phyloP scores from a whole-genome alignment of 768 basidiomycete genomes.

The Suillus subluteus region DNA sequence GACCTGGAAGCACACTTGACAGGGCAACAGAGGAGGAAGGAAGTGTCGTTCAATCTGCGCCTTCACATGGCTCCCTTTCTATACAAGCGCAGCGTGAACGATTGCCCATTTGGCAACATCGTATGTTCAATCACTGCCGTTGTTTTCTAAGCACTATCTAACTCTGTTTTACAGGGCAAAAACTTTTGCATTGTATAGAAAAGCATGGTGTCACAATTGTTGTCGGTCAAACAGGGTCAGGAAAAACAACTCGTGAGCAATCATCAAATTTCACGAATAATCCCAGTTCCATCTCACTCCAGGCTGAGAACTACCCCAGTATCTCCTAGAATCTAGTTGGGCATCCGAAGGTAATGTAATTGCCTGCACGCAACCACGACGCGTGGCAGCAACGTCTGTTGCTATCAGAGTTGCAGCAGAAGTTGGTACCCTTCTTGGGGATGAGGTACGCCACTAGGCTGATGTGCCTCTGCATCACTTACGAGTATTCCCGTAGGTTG shows the following conservation, averaged over 20 bases:
- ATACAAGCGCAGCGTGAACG: slow-evolving; percentile 78
- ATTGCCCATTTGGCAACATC: slow-evolving; percentile 90
- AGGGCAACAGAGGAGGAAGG: slow-evolving; percentile 79
- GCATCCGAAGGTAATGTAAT: slow-evolving; percentile 80
- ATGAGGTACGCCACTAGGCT: slow-evolving; percentile 61
- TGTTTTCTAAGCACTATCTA: slow-evolving; percentile 3
- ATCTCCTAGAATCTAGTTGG: slow-evolving; percentile 93
- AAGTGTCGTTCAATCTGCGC: slow-evolving; percentile 67
- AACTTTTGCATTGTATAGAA: slow-evolving; percentile 84
- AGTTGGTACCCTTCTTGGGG: slow-evolving; percentile 85
- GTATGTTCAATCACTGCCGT: slow-evolving; percentile 43
- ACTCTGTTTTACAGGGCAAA: slow-evolving; percentile 55
- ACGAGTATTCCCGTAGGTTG: slow-evolving; percentile 61
- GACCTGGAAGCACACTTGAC: slow-evolving; percentile 88
- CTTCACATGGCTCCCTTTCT: slow-evolving; percentile 55
- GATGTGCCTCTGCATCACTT: slow-evolving; percentile 26
- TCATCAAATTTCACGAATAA: background rate
- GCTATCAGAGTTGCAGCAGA: slow-evolving; percentile 91
- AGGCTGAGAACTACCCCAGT: slow-evolving; percentile 88
- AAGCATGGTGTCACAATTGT: slow-evolving; percentile 83
- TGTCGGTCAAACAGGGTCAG: slow-evolving; percentile 94
- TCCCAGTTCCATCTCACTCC: slow-evolving; percentile 10
- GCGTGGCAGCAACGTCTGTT: slow-evolving; percentile 95
- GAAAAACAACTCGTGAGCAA: slow-evolving; percentile 92
- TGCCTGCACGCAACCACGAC: slow-evolving; percentile 90